A percentile compares a stretch with the other conserved stretches of the same genome.
Evolutionary conservation across 495 filamentous ascomycete genomes (phyloP).

Genomic region (Podospora pseudopauciseta): DNA sequence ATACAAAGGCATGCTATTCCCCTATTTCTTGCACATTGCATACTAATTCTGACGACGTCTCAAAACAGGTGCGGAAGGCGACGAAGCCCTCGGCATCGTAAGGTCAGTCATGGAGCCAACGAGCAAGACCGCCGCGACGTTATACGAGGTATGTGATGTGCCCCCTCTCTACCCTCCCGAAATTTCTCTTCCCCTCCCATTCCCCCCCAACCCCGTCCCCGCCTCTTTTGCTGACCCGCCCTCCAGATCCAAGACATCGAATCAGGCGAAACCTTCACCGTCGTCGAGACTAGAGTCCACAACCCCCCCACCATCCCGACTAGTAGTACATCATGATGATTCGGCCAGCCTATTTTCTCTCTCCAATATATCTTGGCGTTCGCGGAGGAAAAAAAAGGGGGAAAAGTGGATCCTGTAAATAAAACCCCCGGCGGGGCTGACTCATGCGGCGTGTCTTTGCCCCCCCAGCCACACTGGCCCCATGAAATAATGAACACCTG

Average conservation of each 20-base stretch:
- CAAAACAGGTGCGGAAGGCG: neutral
- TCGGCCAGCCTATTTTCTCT: neutral
- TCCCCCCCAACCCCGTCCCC: too few species aligned
- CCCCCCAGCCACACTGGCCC: neutral
- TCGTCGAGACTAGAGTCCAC: neutral
- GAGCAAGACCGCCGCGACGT: neutral
- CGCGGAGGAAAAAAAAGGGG: neutral
- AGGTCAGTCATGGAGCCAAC: neutral
- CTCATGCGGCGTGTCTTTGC: neutral
- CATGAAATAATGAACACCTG: neutral
- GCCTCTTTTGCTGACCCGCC: neutral
- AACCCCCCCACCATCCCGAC: too few species aligned
- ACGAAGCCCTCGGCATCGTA: neutral
- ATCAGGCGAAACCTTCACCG: neutral
- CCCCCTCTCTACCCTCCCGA: too few species aligned
- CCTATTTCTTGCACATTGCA: neutral
- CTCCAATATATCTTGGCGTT: neutral
- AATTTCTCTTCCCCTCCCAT: too few species aligned
- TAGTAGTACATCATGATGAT: too few species aligned
- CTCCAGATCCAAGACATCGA: constrained; percentile 1
- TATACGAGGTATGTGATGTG: neutral
- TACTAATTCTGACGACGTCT: neutral
- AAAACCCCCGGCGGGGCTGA: neutral
- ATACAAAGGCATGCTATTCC: neutral
- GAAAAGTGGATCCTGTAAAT: neutral